Base-by-base conservation (phyloP, 1,139 yeast species). In the Magnusiomyces sp. region DNA sequence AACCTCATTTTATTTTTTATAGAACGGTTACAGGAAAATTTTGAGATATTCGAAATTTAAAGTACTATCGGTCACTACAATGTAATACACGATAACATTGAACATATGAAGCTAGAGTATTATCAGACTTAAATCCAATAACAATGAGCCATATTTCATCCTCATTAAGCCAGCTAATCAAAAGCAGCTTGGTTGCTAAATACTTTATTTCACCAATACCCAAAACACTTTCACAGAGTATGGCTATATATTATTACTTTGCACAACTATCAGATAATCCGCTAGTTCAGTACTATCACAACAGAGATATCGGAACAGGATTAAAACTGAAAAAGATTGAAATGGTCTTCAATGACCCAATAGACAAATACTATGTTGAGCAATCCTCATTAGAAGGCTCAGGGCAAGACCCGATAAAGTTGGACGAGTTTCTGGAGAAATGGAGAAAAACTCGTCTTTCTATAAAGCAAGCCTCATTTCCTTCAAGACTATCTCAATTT, bases 261-360 rank as follows among this genome's bases (percentile, higher is more conserved):
- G 39, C 39, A 9, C 11, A 17, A 16, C 43, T 50, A 11, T 38
- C 53, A 14, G 40, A 55, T 9, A 57, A 59, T 31, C 50, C 53
- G 16, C 50, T 66, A 29, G 56, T 66, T n/a, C 62, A 62, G 42
- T 66, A 62, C 53, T 57, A 58, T 16, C 68, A 65, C 50, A 59
- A 59, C 9, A 52, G 58, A 43, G 66, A 69, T 48, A 67, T 68
- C 2, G 64, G 62, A 2, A 64, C 70, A 17, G 64, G 63, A 39
- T 56, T 56, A 48, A 59, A 64, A 27, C 56, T 63, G 13, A 61
- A 57, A 16, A 48, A 46, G 16, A 51, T 65, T 19, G 53, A 59
- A 34, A 57, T 66, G n/a, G 58, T 65, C 2, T 51, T 63, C 37
- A 59, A 62, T 50, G 70, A 66, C 33, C 49, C 55, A 2, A 31